A percentile compares a stretch with the other conserved stretches of the same genome.
Conservation (phyloP, 2,329 filamentous ascomycete genomes). For the Teratosphaeria zuluensis region DNA sequence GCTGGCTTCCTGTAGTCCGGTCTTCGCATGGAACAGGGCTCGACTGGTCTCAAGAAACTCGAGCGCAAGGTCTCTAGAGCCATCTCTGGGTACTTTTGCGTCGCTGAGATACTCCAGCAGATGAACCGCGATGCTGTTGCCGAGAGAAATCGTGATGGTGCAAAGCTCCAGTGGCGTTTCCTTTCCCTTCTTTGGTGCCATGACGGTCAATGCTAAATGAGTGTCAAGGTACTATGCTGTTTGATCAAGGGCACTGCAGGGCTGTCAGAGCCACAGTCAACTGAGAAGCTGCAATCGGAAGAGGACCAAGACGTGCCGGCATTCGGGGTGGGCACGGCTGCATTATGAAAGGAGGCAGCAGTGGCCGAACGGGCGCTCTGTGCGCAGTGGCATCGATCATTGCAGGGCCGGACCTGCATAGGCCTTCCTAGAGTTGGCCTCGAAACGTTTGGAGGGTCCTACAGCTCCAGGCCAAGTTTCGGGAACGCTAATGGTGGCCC, state of each 20-base stretch:
- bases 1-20: conserved; percentile 41
- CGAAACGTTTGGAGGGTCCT: neutral
- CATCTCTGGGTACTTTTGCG: conserved; percentile 44
- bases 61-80: conserved; percentile 51
- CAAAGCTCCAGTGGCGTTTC: conserved; percentile 43
- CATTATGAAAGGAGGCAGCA: neutral
- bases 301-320: neutral
- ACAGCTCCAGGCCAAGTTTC: neutral
- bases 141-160: conserved; percentile 48
- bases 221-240: neutral
- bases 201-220: neutral
- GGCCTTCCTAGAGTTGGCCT: neutral
- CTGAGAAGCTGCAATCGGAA: neutral
- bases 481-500: neutral
- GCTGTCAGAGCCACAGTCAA: neutral
- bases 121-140: conserved; percentile 55
- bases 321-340: neutral
- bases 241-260: neutral
- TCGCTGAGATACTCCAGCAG: conserved; percentile 55
- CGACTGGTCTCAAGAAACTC: conserved; percentile 60
- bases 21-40: conserved; percentile 59
- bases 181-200: conserved; percentile 20
- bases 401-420: neutral
- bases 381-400: neutral
- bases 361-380: neutral